Evolutionary conservation across 768 basidiomycete species (phyloP), one percentile per base, ranked within the genome.

Genomic region (Boletellus ananiceps): DNA sequence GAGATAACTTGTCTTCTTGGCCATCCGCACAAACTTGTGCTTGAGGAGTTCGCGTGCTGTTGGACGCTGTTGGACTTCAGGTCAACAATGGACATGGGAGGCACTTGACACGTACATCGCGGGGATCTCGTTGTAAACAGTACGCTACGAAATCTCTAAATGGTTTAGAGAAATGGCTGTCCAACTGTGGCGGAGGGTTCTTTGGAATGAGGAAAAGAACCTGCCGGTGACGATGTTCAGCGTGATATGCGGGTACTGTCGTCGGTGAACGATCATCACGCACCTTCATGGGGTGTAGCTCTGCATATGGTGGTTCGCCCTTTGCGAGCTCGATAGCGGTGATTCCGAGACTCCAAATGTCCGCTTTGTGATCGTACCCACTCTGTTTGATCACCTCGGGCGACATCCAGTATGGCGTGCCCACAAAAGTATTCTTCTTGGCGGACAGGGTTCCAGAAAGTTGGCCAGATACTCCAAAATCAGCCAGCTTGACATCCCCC

Each of bases 331-430:
- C 96, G 57, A 98, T 97, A 27, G 93, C 90, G 7, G 96, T 99
- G 59, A 95, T 95, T 13, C 95, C 96, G 54, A 99, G 71, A 68
- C 88, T 92, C 96, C 96, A 99, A 42, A 99, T 97, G 68, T 99
- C 96, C 14, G 96, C 96, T 65, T 97, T 98, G 67, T 94, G 88
- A 61, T 98, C 96, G 69, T 99, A 99, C 4, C 96, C 96, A 49
- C 93, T 95, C 71, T 99, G 96, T 67, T 98, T 98, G 74, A 99
- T 99, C 19, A 98, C 94, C 65, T 99, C 96, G 6, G 96, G 96
- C 7, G 92, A 93, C 96, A 99, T 99, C 96, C 96, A 99, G 65
- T 98, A 99, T 3, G 95, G 95, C 15, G 95, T 94, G 25, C 92
- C 92, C 29, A 95, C 95, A 65, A 94, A 97, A 1, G 95, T 99